A percentile compares a stretch with the other conserved stretches of the same genome.
These are phyloP conservation scores for Colletotrichum sp. DNA, from an alignment of 2,329 filamentous ascomycete species.

Conservation along the genomic window DNA sequence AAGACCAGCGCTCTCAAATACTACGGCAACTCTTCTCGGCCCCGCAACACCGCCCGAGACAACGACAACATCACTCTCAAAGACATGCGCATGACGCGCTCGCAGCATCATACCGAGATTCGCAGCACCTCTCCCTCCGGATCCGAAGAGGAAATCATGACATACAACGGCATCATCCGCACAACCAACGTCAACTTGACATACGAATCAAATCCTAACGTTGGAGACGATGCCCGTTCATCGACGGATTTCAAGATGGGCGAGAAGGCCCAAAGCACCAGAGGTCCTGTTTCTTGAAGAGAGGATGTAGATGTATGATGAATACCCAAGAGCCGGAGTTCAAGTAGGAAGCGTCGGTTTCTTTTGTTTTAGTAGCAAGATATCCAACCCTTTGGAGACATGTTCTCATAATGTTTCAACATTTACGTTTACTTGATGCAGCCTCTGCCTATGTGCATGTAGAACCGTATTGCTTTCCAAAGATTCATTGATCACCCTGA, in stretches of 20 bases:
- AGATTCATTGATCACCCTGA: neutral
- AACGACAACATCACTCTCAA: conserved; percentile 24
- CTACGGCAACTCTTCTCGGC: neutral
- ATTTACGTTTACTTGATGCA: neutral
- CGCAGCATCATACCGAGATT: conserved; percentile 34
- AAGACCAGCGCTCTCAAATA: conserved; percentile 2
- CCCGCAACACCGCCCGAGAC: neutral
- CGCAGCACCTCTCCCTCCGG: conserved; percentile 35
- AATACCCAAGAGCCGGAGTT: neutral
- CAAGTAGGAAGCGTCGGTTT: neutral
- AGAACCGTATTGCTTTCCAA: rapidly evolving
- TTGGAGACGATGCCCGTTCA: neutral
- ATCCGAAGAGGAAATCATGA: conserved; percentile 44
- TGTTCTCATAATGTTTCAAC: neutral
- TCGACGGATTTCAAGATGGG: conserved; percentile 1
- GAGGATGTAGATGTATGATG: neutral
- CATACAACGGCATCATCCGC: conserved; percentile 42
- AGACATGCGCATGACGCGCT: conserved; percentile 26
- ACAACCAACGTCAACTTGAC: conserved; percentile 32
- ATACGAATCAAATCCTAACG: neutral
- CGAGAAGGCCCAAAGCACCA: neutral
- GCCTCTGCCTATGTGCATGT: neutral
- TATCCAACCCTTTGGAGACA: neutral
- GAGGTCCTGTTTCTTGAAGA: neutral
- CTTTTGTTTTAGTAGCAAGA: neutral